phyloP scores from a whole-genome alignment of 2,329 filamentous ascomycete species.

The Aspergillus fijiensis region DNA sequence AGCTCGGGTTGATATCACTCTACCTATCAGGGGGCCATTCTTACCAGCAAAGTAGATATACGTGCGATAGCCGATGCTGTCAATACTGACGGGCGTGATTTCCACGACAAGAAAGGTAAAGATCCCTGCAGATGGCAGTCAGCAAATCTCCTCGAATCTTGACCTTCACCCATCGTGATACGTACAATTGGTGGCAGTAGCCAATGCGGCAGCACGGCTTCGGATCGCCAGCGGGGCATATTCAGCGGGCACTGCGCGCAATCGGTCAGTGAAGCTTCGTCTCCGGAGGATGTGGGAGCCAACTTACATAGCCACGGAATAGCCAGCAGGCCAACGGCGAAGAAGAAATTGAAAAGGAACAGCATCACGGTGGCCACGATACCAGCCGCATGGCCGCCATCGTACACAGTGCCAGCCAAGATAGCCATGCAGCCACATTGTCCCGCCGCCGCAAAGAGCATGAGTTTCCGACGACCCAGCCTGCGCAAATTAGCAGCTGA shows the following conservation, averaged over 20 bases:
- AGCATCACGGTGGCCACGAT: slow-evolving; percentile 51
- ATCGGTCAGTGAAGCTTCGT: background rate
- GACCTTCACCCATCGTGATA: background rate
- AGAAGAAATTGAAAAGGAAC: slow-evolving; percentile 57
- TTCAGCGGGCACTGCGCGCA: slow-evolving; percentile 42
- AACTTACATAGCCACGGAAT: slow-evolving; percentile 43
- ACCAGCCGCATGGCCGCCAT: slow-evolving; percentile 39
- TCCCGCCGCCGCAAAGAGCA: slow-evolving; percentile 57
- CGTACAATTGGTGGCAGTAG: slow-evolving; percentile 50
- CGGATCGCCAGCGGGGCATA: slow-evolving; percentile 50
- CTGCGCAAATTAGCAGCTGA: slow-evolving; percentile 11
- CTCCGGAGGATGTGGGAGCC: slow-evolving; percentile 23
- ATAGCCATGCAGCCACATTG: slow-evolving; percentile 53
- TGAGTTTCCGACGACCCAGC: slow-evolving; percentile 57
- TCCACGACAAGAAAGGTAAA: slow-evolving; percentile 49
- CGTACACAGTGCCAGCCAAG: slow-evolving; percentile 46
- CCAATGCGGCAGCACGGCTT: slow-evolving; percentile 50
- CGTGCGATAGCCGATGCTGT: slow-evolving; percentile 40
- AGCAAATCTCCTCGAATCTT: too few species aligned
- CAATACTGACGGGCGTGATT: slow-evolving; percentile 48
- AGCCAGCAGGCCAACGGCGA: slow-evolving; percentile 50
- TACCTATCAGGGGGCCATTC: background rate
- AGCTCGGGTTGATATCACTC: background rate
- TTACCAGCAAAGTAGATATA: slow-evolving; percentile 45
- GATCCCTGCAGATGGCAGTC: slow-evolving; percentile 35